phyloP scores from a whole-genome alignment of 2,329 filamentous ascomycete genomes.

The Clathrospora elynae region DNA sequence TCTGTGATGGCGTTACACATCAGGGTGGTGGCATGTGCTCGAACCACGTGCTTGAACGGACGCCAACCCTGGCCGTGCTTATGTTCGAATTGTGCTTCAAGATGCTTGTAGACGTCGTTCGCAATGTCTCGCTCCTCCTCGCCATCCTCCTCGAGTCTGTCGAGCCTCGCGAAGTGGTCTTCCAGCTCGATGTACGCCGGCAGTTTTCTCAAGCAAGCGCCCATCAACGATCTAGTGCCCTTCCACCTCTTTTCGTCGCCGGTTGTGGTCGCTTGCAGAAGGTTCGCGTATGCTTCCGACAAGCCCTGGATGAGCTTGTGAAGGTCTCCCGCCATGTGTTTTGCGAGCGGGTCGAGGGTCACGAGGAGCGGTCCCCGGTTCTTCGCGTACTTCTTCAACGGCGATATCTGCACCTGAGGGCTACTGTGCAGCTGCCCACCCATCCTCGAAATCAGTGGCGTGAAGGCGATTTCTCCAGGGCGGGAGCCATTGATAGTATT shows the following conservation, averaged over 20 bases:
- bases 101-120: constrained; percentile 48
- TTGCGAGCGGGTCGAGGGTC: constrained; percentile 27
- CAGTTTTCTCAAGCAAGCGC: constrained; percentile 48
- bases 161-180: constrained; percentile 44
- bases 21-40: constrained; percentile 49
- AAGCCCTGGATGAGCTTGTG: constrained; percentile 40
- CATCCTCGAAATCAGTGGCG: constrained; percentile 43
- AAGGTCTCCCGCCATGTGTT: constrained; percentile 30
- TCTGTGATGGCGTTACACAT: constrained; percentile 47
- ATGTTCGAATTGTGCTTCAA: constrained; percentile 47
- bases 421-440: constrained; percentile 35
- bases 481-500: constrained; percentile 16
- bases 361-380: constrained; percentile 32
- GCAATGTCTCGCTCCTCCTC: constrained; percentile 44
- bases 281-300: constrained; percentile 42
- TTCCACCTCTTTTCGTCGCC: constrained; percentile 28
- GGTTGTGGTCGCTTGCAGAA: constrained; percentile 39
- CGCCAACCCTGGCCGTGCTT: constrained; percentile 45
- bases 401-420: constrained; percentile 37
- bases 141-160: constrained; percentile 34
- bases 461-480: constrained; percentile 45
- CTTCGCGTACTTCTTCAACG: constrained; percentile 29
- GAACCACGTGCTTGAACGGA: constrained; percentile 48
- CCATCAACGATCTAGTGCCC: constrained; percentile 48
- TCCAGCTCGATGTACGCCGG: constrained; percentile 51